These are phyloP conservation scores for Trypanosoma conorhini DNA, from an alignment of 208 protist species.

Conservation along the genomic window DNA sequence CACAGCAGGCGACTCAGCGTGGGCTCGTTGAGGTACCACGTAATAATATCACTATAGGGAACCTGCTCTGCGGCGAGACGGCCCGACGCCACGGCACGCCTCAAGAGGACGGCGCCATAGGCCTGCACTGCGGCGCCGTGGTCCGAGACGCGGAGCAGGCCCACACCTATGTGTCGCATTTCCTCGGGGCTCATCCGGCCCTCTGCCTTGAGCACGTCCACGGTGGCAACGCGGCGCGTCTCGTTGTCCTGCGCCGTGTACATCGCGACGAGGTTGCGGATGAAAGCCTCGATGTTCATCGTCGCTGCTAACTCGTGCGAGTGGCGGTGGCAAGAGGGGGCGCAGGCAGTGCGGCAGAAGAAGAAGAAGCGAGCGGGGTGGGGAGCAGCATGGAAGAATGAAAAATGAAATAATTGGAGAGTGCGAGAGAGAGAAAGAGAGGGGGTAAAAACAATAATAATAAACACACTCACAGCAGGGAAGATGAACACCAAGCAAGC, in stretches of 20 bases:
- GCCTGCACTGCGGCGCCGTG: conserved; percentile 63
- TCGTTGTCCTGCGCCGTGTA: conserved; percentile 55
- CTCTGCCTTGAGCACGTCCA: conserved; percentile 57
- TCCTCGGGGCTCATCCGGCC: conserved; percentile 39
- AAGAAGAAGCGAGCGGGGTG: conserved; percentile 4
- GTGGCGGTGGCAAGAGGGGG: neutral
- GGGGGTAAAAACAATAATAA: too few relatives aligned
- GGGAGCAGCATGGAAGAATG: conserved; percentile 2
- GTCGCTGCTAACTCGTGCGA: neutral
- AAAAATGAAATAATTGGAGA: neutral
- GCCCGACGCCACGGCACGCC: conserved; percentile 40
- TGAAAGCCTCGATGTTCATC: conserved; percentile 32
- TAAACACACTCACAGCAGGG: too few relatives aligned
- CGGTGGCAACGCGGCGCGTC: conserved; percentile 32
- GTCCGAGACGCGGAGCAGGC: conserved; percentile 44
- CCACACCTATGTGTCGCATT: conserved; percentile 46
- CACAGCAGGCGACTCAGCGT: conserved; percentile 48
- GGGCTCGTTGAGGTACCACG: conserved; percentile 72
- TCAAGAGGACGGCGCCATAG: conserved; percentile 79
- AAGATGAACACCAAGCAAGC: too few relatives aligned
- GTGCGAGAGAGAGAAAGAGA: neutral
- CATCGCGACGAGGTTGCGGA: conserved; percentile 37
- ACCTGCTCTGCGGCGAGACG: conserved; percentile 33
- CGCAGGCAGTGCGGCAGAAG: conserved; percentile 11
- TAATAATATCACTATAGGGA: conserved; percentile 60